Evolutionary conservation across 2,329 filamentous ascomycete species (phyloP), one percentile per base, ranked within the genome.

Genomic region (Periconia sp.): DNA sequence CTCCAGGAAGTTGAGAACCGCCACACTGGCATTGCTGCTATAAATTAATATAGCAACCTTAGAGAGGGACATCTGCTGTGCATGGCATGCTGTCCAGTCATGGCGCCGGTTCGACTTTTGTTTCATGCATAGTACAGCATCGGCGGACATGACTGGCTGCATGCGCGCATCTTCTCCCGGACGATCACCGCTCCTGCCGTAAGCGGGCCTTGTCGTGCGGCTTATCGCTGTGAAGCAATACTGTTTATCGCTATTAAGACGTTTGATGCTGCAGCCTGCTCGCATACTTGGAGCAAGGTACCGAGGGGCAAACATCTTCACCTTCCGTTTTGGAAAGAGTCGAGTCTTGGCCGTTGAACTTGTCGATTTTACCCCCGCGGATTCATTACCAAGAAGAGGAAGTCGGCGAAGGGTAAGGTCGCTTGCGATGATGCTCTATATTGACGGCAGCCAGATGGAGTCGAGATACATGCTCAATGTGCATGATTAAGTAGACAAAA

Each of bases 1-100:
- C 53, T 58, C 60, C 51, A 49, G 63, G 64, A 63, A 64, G 62
- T 56, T 66, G 30, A 33, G 11, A 53, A 46, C 60, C 56, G 58
- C 23, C 31, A 33, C 20, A 50, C 45, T 48, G 59, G 61, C 49
- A 57, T 54, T 47, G 19, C 45, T 47, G 53, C 51, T 57, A 50
- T 42, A 48, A 49, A 41, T 65, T 68, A 70, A 70, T 70, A 63
- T 69, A 57, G 53, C 45, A 18, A 27, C 15, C 17, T 41, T 40
- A 47, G 17, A 51, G 23, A 49, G 47, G 27, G 27, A n/a, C n/a
- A n/a, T n/a, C 10, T 44, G 35, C 18, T 53, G 33, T 55, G 61
- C 59, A 47, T 54, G 54, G 54, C 52, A n/a, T 59, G 55, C 60
- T 48, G 61, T 56, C 53, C 40, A 44, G 54, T 23, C 44, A 37